Evolutionary conservation across 768 basidiomycete species (phyloP).

Genomic region (Antrodiella citrinella): DNA sequence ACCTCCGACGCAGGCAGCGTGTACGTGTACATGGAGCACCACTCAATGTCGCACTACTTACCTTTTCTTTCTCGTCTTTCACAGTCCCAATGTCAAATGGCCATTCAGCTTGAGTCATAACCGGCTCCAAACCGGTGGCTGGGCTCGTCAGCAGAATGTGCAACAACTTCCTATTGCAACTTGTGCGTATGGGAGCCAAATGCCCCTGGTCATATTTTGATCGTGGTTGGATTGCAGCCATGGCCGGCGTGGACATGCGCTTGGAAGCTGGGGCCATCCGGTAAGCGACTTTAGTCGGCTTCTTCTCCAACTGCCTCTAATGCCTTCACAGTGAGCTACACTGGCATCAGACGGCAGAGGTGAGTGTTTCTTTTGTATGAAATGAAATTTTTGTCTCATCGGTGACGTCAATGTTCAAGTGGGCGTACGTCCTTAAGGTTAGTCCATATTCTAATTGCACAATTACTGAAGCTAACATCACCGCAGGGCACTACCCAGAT

Average conservation of each 20-base stretch:
- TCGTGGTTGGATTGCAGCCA: no score
- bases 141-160: constrained; percentile 26
- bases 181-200: constrained; percentile 25
- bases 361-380: no score
- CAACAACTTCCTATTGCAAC: background rate
- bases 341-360: constrained; percentile 26
- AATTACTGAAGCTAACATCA: background rate
- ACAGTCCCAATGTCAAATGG: constrained; percentile 24
- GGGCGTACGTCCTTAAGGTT: no score
- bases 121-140: constrained; percentile 26
- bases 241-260: constrained; percentile 29
- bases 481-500: constrained; percentile 15
- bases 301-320: no score
- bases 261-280: constrained; percentile 26
- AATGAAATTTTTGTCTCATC: no score
- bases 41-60: background rate
- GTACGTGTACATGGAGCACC: constrained; percentile 8
- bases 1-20: constrained; percentile 26
- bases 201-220: constrained; percentile 16
- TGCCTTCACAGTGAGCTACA: constrained; percentile 30
- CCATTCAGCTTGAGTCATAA: constrained; percentile 27
- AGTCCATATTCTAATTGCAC: background rate
- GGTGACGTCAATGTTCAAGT: constrained; percentile 5
- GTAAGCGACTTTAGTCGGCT: constrained; percentile 11
- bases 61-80: background rate